A percentile compares a stretch with the other conserved stretches of the same genome.
Evolutionary conservation across 768 basidiomycete genomes (phyloP).

Genomic region (Daedaleopsis sinensis): DNA sequence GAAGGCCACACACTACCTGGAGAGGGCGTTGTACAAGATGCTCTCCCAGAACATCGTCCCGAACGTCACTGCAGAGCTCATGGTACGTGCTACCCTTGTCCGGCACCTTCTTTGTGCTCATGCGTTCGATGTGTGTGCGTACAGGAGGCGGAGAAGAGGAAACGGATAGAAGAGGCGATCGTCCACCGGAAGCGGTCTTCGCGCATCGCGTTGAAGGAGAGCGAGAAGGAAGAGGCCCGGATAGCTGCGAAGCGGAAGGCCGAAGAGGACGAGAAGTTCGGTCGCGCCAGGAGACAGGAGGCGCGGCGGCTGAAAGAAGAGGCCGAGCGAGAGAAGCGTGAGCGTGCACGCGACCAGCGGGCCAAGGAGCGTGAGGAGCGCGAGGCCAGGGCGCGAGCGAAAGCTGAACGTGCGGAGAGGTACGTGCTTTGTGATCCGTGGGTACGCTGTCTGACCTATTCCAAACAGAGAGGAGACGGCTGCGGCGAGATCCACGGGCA

Average conservation of each 20-base stretch:
- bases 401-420: conserved; percentile 25
- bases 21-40: conserved; percentile 76
- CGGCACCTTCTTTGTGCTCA: background rate
- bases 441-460: background rate
- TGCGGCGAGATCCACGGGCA: conserved; percentile 9
- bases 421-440: background rate
- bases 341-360: conserved; percentile 60
- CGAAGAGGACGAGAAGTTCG: conserved; percentile 70
- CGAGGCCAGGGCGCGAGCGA: conserved; percentile 34
- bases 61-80: conserved; percentile 64
- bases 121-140: conserved; percentile 10
- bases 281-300: conserved; percentile 57
- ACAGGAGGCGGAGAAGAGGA: conserved; percentile 66
- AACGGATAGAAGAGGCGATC: conserved; percentile 71
- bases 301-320: conserved; percentile 42
- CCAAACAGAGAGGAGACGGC: conserved; percentile 8
- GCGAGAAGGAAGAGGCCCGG: conserved; percentile 74
- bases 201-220: conserved; percentile 81
- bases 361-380: conserved; percentile 47
- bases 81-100: conserved; percentile 43
- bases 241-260: conserved; percentile 58
- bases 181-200: conserved; percentile 90
- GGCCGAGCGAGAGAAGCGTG: conserved; percentile 45
- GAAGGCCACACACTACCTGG: conserved; percentile 75
- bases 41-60: conserved; percentile 72